These are phyloP conservation scores for Xylariaceae sp. DNA, from an alignment of 2,329 filamentous ascomycete species.

Conservation along the genomic window DNA sequence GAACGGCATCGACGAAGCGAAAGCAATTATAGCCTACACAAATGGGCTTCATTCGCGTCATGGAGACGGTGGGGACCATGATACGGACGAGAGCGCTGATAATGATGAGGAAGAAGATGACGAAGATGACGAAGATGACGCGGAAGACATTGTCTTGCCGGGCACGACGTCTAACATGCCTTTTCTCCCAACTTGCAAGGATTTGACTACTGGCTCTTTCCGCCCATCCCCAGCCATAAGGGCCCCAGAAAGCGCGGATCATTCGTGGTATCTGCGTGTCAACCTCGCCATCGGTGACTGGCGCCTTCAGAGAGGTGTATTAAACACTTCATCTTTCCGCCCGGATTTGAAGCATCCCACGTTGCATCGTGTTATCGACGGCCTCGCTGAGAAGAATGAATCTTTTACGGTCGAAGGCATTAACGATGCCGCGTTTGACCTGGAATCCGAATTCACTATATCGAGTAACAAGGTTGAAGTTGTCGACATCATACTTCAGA, in stretches of 20 bases:
- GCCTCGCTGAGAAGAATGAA: conserved; percentile 40
- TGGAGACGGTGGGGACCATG: conserved; percentile 9
- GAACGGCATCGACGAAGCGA: conserved; percentile 42
- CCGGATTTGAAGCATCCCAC: conserved; percentile 44
- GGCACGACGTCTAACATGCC: conserved; percentile 34
- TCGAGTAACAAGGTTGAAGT: conserved; percentile 46
- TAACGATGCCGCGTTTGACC: conserved; percentile 46
- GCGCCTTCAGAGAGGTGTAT: conserved; percentile 53
- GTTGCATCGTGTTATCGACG: conserved; percentile 47
- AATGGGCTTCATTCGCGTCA: conserved; percentile 10
- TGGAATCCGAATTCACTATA: conserved; percentile 48
- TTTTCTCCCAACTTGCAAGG: conserved; percentile 42
- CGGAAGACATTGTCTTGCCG: conserved; percentile 27
- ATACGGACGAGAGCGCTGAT: conserved; percentile 12
- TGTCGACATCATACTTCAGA: conserved; percentile 59
- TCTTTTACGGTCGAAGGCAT: conserved; percentile 47
- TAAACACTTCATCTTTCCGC: conserved; percentile 54
- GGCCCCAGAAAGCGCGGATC: conserved; percentile 45
- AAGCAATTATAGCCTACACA: conserved; percentile 46
- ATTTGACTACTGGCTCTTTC: conserved; percentile 42
- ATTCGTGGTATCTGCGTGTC: conserved; percentile 50
- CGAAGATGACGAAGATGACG: conserved; percentile 10
- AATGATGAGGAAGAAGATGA: background rate
- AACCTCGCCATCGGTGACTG: conserved; percentile 59
- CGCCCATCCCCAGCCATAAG: conserved; percentile 39